These are phyloP conservation scores for Macroventuria anomochaeta DNA, from an alignment of 2,329 filamentous ascomycete species.

Conservation along the genomic window DNA sequence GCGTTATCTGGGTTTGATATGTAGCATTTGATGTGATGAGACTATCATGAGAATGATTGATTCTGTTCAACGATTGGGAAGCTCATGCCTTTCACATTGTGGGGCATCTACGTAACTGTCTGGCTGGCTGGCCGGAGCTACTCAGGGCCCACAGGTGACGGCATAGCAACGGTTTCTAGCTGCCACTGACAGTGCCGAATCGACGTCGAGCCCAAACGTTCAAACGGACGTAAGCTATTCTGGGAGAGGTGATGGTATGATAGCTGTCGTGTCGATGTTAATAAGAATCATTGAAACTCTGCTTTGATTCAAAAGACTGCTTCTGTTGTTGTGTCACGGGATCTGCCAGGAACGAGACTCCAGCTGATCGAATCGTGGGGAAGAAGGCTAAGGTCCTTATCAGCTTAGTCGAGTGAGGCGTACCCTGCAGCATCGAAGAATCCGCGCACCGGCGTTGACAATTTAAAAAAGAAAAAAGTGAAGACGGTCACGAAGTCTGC, in stretches of 20 bases:
- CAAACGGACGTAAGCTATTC: neutral
- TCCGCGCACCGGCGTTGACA: constrained; percentile 3
- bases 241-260: neutral
- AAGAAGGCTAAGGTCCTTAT: constrained; percentile 9
- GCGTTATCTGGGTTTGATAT: constrained; percentile 32
- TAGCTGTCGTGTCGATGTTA: too few relatives aligned
- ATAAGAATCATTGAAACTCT: neutral
- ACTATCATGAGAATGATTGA: constrained; percentile 13
- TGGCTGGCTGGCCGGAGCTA: constrained; percentile 9
- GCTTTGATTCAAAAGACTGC: neutral
- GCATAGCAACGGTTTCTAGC: constrained; percentile 21
- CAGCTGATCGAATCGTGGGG: constrained; percentile 13
- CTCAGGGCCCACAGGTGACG: constrained; percentile 23
- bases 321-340: neutral
- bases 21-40: constrained; percentile 12
- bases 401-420: constrained; percentile 4
- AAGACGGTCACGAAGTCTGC: neutral
- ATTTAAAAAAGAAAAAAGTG: neutral
- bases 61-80: constrained; percentile 3
- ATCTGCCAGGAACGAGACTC: constrained; percentile 11
- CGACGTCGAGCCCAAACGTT: neutral
- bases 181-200: neutral
- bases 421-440: constrained; percentile 11
- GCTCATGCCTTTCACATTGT: constrained; percentile 7
- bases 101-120: constrained; percentile 22